Evolutionary conservation across 768 basidiomycete species (phyloP).

Genomic region (Rhizopogon rudus): DNA sequence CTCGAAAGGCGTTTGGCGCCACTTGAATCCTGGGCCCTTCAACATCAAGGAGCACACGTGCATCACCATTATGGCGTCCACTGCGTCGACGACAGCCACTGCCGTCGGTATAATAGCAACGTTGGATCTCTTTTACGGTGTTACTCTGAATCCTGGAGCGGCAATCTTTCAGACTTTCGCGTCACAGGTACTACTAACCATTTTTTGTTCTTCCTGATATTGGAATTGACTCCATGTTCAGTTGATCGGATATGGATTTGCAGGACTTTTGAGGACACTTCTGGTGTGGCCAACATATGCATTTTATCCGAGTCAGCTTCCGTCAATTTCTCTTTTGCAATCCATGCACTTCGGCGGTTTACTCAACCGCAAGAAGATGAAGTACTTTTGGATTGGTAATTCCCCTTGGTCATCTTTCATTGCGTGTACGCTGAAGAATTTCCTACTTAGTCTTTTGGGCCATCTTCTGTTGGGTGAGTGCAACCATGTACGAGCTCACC

Average conservation of each 20-base stretch:
- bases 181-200: conserved; percentile 29
- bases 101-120: conserved; percentile 60
- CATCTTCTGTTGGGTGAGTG: conserved; percentile 43
- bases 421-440: neutral
- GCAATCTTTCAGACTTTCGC: conserved; percentile 55
- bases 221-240: conserved; percentile 9
- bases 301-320: conserved; percentile 48
- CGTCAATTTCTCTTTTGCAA: conserved; percentile 47
- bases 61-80: conserved; percentile 58
- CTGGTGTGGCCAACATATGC: conserved; percentile 52
- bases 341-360: conserved; percentile 47
- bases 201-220: conserved; percentile 15
- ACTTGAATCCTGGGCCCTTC: conserved; percentile 59
- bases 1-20: conserved; percentile 34
- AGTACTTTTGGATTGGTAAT: conserved; percentile 51
- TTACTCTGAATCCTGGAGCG: conserved; percentile 42
- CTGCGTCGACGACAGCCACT: conserved; percentile 52
- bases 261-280: conserved; percentile 37
- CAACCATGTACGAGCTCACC: neutral
- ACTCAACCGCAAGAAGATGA: conserved; percentile 45
- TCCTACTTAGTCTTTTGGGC: conserved; percentile 29
- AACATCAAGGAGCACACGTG: conserved; percentile 61
- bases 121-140: conserved; percentile 50
- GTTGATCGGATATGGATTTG: conserved; percentile 35
- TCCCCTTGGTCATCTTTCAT: neutral